Evolutionary conservation across 2,329 filamentous ascomycete species (phyloP), one percentile per base, ranked within the genome.

Genomic region (Trichoderma sp.): DNA sequence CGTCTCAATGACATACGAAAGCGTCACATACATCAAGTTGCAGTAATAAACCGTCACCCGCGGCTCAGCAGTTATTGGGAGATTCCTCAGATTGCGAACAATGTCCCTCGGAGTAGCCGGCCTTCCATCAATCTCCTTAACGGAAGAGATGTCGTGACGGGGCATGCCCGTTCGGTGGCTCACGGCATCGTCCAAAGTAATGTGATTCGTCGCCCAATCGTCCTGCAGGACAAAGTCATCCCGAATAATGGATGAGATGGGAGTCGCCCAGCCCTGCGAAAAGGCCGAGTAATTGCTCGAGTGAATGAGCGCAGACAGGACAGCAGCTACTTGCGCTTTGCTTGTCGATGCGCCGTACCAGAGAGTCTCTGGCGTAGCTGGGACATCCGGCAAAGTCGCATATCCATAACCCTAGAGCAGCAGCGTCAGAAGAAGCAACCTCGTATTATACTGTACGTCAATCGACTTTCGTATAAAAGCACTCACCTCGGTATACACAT

Each of bases 341-440:
- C 86, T 88, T 1, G 84, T 88, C 56, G 86, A 89, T 2, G 84
- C 88, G 4, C 82, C 82, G 72, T 86, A 87, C 79, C 86, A 90
- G 3, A 90, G 80, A 0, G 87, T 89, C 34, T 85, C 79, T 72
- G 66, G 81, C 76, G 74, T 83, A 73, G 73, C 84, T 78, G 73
- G 82, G 80, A 36, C 81, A 81, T 83, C 84, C 73, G 74, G 79
- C 18, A 80, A 32, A 0, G 75, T 78, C 15, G 79, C 77, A 30
- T 73, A 74, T 3, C 80, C 79, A 53, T 78, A 80, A 18, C 76
- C 77, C 79, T 80, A 11, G 11, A 32, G 4, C 14, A 39, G 32
- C 26, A 39, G 39, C n/a, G 21, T 43, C 24, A 32, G 53, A 56
- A 36, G 6, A 9, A 3, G 6, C 6, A 8, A 15, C 15, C n/a